Evolutionary conservation across 2,329 filamentous ascomycete species (phyloP), one percentile per base, ranked within the genome.

Genomic region (Curvularia hawaiiensis): DNA sequence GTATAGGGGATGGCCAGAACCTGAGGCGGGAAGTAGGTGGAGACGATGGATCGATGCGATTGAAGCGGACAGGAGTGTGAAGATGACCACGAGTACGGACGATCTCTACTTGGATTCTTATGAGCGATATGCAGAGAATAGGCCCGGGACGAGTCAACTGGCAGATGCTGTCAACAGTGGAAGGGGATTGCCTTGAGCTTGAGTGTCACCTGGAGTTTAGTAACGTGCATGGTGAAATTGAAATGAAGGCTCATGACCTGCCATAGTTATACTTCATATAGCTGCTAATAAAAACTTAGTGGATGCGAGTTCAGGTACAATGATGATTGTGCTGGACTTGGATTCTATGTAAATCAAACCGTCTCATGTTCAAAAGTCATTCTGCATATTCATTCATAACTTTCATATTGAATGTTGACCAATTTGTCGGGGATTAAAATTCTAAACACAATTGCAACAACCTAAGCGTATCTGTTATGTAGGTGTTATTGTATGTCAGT

Each of bases 1-100:
- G 16, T 87, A 89, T 62, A 80, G 87, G 20, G 84, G 84, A 22
- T 92, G 89, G 87, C 83, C 85, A 1, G 84, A 86, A 24, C 83
- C 87, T 0, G 83, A 87, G 60, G 80, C 83, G 2, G 86, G 85
- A 1, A 85, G 81, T 59, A 80, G 90, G 7, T 91, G 88, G 88
- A 83, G 82, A 28, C 80, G 77, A 45, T 93, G 90, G 90, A 79
- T 91, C 6, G 80, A 86, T 30, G 90, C 90, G 0, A 83, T 93
- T 50, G 89, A 92, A 71, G 69, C 70, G 0, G 83, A 90, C 60
- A 80, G 82, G 33, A 83, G 86, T 58, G 82, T 93, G 8, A 80
- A 80, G 71, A 84, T 84, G 30, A 93, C 90, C 14, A 90, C 86
- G 22, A 91, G 88, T 70, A 80, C 79, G 3, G 84, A 88, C 62